Base-by-base conservation (phyloP, 2,329 filamentous ascomycete species). In the Clonostachys byssicola region DNA sequence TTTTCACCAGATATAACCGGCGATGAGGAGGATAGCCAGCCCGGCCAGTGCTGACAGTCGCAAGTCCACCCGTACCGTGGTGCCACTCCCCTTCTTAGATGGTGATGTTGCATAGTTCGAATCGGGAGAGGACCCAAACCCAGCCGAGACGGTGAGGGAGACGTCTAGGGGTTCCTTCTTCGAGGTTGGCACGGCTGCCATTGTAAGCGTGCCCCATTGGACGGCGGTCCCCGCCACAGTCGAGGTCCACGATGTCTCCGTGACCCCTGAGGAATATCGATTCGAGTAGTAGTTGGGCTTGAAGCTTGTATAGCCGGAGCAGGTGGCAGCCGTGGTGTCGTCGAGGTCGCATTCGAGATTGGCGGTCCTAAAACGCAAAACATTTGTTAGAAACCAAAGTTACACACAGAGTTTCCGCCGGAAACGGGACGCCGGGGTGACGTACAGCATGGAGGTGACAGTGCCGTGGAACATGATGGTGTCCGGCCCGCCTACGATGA, bases 241-340 rank as follows among this genome's bases (percentile, higher is more conserved):
- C 36, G 64, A 71, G 1, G 66, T 73, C 71, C 73, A 75, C 13
- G 60, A 62, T 12, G 68, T 62, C 50, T 74, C 63, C 2, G 71
- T 72, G 39, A 71, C 70, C 1, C 73, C 72, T 2, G 66, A 67
- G 44, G 66, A 47, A 9, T 60, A 57, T 44, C 67, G 68, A 42
- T 70, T 63, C 5, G 59, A 57, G 52, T 68, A 71, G 52, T 68
- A 71, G 43, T 64, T 63, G 6, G 65, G 54, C 39, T 63, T 65
- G 45, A 66, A 68, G 44, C 72, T 74, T 3, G 74, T 73, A 51
- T 72, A 75, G 17, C 73, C 73, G 1, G 71, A 75, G 51, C 74
- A 77, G 6, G 68, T 72, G 16, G 73, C 73, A 10, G 61, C 65
- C 5, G 71, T 73, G 6, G 62, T 71, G 20, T 64, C 70, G 17